These are phyloP conservation scores for Pyrenophora seminiperda DNA, from an alignment of 2,329 filamentous ascomycete genomes.

Conservation along the genomic window DNA sequence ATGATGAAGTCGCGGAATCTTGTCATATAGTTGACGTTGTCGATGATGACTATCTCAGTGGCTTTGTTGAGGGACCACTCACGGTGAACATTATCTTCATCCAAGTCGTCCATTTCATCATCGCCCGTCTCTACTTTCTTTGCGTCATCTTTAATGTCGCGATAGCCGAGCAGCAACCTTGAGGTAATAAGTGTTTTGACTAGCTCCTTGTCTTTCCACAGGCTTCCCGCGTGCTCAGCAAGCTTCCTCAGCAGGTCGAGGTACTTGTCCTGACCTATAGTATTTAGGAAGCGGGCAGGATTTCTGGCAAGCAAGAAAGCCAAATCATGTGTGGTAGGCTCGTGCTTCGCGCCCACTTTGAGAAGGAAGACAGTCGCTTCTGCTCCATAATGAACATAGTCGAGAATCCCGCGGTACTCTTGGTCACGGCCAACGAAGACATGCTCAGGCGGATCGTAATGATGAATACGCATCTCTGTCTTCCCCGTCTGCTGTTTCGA, in stretches of 20 bases:
- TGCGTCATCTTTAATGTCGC: constrained; percentile 67
- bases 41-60: constrained; percentile 72
- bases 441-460: constrained; percentile 68
- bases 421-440: constrained; percentile 78
- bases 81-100: constrained; percentile 58
- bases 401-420: constrained; percentile 87
- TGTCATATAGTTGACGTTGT: constrained; percentile 64
- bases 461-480: constrained; percentile 50
- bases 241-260: constrained; percentile 79
- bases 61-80: constrained; percentile 80
- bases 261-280: constrained; percentile 86
- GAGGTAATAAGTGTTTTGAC: constrained; percentile 76
- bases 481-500: constrained; percentile 37
- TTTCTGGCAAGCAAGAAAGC: constrained; percentile 82
- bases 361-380: constrained; percentile 88
- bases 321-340: constrained; percentile 86
- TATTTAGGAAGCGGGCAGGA: constrained; percentile 78
- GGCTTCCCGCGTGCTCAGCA: constrained; percentile 69
- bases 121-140: constrained; percentile 48
- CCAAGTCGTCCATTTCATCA: constrained; percentile 52
- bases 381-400: constrained; percentile 91
- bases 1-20: constrained; percentile 85
- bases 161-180: constrained; percentile 81
- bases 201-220: constrained; percentile 80
- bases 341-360: constrained; percentile 86